Conservation (phyloP, 257 asterid species). For the Nemophila menziesii region DNA sequence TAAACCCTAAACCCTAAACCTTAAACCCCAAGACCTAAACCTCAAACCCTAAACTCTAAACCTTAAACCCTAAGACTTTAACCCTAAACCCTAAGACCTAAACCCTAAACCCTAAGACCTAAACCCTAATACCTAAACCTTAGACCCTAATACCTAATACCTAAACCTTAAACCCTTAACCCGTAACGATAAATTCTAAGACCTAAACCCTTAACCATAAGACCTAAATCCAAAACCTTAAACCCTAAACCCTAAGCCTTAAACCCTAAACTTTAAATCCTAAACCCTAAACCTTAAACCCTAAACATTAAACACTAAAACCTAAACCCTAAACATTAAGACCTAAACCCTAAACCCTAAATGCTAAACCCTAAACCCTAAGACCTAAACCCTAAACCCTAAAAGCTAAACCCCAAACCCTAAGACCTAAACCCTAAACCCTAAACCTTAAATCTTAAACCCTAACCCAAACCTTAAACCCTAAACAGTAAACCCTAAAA, state of each 20-base stretch:
- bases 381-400: slow-evolving; percentile 13
- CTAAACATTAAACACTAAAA: slow-evolving; percentile 2
- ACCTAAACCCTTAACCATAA: slow-evolving; percentile 8
- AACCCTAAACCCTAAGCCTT: slow-evolving; percentile 7
- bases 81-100: slow-evolving; percentile 14
- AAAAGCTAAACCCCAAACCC: slow-evolving; percentile 8
- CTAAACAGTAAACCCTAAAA: slow-evolving; percentile 11
- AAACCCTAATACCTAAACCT: slow-evolving; percentile 8
- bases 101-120: slow-evolving; percentile 8
- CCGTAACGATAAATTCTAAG: slow-evolving; percentile 1
- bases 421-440: slow-evolving; percentile 6
- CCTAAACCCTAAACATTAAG: slow-evolving; percentile 11
- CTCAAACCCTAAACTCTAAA: slow-evolving; percentile 6
- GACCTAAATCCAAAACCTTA: slow-evolving; percentile 7
- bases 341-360: slow-evolving; percentile 14
- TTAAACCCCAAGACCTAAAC: slow-evolving; percentile 11
- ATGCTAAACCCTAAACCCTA: slow-evolving; percentile 13
- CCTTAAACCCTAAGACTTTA: slow-evolving; percentile 7
- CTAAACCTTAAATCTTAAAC: slow-evolving; percentile 8
- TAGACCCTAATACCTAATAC: slow-evolving; percentile 1
- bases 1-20: slow-evolving; percentile 9
- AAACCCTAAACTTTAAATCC: slow-evolving; percentile 4
- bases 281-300: slow-evolving; percentile 3
- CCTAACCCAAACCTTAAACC: slow-evolving; percentile 10
- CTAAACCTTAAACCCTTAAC: slow-evolving; percentile 5